Percentiles rank a stretch among this genome's conserved stretches.
Evolutionary conservation across 495 filamentous ascomycete species (phyloP).

Genomic region (Monascus purpureus): DNA sequence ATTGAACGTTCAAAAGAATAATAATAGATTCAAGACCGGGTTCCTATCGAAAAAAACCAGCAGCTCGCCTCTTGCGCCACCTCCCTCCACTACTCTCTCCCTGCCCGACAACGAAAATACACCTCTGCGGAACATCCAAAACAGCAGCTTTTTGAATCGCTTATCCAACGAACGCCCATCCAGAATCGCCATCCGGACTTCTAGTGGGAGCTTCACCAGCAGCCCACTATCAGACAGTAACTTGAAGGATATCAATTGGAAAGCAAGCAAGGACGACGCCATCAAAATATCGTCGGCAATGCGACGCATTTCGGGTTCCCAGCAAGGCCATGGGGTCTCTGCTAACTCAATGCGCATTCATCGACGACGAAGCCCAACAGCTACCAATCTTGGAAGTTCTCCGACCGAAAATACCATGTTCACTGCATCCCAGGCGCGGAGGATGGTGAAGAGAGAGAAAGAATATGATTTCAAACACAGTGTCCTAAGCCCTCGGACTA

Average conservation of each 20-base stretch:
- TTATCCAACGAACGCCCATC: conserved; percentile 35
- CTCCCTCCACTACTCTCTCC: conserved; percentile 43
- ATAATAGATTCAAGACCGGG: conserved; percentile 77
- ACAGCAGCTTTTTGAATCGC: conserved; percentile 44
- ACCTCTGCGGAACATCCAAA: conserved; percentile 52
- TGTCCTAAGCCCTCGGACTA: conserved; percentile 50
- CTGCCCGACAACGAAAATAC: conserved; percentile 48
- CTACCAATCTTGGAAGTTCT: conserved; percentile 37
- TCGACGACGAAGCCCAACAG: conserved; percentile 50
- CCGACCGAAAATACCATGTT: conserved; percentile 48
- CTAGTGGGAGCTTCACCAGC: conserved; percentile 31
- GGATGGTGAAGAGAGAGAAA: conserved; percentile 56
- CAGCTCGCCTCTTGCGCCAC: conserved; percentile 48
- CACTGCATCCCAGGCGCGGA: conserved; percentile 52
- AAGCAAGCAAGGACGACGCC: conserved; percentile 41
- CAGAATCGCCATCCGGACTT: conserved; percentile 31
- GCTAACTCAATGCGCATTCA: conserved; percentile 31
- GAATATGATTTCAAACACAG: conserved; percentile 38
- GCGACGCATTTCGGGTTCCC: conserved; percentile 37
- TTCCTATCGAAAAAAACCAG: conserved; percentile 66
- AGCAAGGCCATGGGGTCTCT: conserved; percentile 14
- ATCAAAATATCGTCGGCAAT: conserved; percentile 49
- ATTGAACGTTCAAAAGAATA: conserved; percentile 37
- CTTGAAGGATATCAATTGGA: conserved; percentile 20
- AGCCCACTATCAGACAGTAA: conserved; percentile 27